phyloP scores from a whole-genome alignment of 2,329 filamentous ascomycete species.

The Neofusicoccum parvum region DNA sequence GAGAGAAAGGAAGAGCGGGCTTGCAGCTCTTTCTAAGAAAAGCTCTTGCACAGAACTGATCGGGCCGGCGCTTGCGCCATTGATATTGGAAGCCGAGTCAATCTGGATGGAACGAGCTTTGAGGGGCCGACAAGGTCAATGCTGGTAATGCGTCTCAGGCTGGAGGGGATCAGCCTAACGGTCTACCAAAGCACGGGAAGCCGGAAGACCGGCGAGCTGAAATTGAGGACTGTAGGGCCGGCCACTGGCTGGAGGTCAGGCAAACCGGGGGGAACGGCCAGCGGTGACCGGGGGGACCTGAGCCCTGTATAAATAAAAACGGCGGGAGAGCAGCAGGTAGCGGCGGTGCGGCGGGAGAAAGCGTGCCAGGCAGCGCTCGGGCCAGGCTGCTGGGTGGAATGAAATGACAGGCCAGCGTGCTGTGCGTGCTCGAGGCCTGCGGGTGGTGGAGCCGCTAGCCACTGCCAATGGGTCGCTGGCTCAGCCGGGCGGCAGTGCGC shows the following conservation, averaged over 20 bases:
- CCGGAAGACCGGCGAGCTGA: neutral
- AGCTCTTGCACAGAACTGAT: neutral
- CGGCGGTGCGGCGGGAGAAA: neutral
- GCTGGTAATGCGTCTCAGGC: constrained; percentile 6
- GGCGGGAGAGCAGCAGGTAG: constrained; percentile 8
- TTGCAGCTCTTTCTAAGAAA: neutral
- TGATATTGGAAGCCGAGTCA: neutral
- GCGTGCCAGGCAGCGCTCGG: neutral
- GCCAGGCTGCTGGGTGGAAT: neutral
- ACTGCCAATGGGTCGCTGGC: neutral
- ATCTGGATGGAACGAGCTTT: constrained; percentile 10
- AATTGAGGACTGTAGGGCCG: neutral
- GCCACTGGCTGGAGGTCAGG: neutral
- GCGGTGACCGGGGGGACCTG: neutral
- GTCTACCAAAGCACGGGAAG: neutral
- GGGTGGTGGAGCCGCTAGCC: constrained; percentile 14
- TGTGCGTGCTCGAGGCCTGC: constrained; percentile 7
- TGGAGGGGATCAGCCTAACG: neutral
- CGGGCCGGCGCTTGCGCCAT: constrained; percentile 10
- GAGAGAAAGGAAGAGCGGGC: neutral
- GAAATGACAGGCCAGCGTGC: constrained; percentile 9
- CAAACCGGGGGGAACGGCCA: neutral
- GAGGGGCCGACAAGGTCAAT: constrained; percentile 1
- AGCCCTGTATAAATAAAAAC: constrained; percentile 9
- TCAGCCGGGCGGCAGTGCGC: neutral